Base-by-base conservation (phyloP, 2,329 filamentous ascomycete genomes). In the Fusarium pilosicola region DNA sequence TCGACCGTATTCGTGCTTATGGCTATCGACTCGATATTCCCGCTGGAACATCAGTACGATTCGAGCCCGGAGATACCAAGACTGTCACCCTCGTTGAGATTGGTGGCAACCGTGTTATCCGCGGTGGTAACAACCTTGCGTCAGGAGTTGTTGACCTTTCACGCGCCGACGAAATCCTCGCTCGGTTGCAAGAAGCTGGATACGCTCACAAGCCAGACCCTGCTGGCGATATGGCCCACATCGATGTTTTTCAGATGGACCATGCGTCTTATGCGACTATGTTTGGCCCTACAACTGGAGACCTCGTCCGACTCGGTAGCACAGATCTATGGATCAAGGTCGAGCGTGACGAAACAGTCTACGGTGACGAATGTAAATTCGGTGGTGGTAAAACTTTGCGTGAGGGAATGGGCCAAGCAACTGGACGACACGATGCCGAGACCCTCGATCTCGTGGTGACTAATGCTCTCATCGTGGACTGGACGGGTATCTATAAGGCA, bases 311-410 rank as follows among this genome's bases (percentile, higher is more conserved):
- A 32, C 85, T 98, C 24, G 95, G 94, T 2, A 88, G 90, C 70
- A 98, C 95, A 6, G 92, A 97, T 80, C 86, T 98, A 15, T 98
- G 95, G 95, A 88, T 98, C 78, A 90, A 91, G 81, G 93, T 98
- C 11, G 96, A 98, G 84, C 92, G 91, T 71, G 96, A 98, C 79
- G 85, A 92, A 77, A 96, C 95, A 0, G 85, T 86, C 9, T 97
- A 97, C 80, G 96, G 96, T 14, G 96, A 98, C 73, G 96, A 98
- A 84, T 98, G 95, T 81, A 93, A 95, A 74, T 98, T 98, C 82
- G 96, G 96, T 22, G 96, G 96, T 49, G 96, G 96, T 52, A 98
- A 98, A 87, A 96, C 94, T 42, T 84, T 98, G 66, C 89, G 96
- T 70, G 96, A 98, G 81, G 96, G 96, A 38, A 98, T 98, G 95